These are phyloP conservation scores for Euphorbia schlechtendalii DNA, from an alignment of 441 rosid species.

Conservation along the genomic window DNA sequence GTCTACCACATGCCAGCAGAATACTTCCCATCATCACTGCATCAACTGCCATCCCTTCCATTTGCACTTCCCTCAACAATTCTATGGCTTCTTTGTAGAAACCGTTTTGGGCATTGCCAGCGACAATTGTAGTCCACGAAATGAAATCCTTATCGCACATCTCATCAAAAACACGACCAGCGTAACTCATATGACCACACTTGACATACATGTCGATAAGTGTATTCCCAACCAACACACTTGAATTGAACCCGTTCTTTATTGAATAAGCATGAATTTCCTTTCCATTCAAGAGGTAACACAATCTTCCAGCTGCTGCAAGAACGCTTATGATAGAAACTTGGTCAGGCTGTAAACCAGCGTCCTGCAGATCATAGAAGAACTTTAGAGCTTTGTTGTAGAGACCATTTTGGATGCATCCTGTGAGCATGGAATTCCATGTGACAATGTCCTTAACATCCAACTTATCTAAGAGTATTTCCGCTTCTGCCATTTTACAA, in stretches of 20 bases:
- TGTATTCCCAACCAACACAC: slow-evolving; percentile 61
- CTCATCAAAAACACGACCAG: slow-evolving; percentile 45
- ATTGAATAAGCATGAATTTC: slow-evolving; percentile 75
- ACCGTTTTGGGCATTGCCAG: slow-evolving; percentile 68
- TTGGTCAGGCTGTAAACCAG: slow-evolving; percentile 50
- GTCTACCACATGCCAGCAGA: slow-evolving; percentile 51
- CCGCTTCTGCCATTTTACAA: slow-evolving; percentile 42
- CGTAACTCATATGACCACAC: slow-evolving; percentile 46
- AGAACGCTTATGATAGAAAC: slow-evolving; percentile 48
- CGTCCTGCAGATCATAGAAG: slow-evolving; percentile 38
- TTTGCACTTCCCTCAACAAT: slow-evolving; percentile 43
- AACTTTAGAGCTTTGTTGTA: slow-evolving; percentile 43
- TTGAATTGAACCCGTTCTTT: slow-evolving; percentile 46
- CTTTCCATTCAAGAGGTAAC: slow-evolving; percentile 57
- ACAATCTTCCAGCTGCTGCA: slow-evolving; percentile 57
- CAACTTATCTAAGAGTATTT: slow-evolving; percentile 23
- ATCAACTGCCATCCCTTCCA: slow-evolving; percentile 40
- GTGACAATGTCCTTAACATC: slow-evolving; percentile 54
- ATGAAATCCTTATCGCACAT: slow-evolving; percentile 56
- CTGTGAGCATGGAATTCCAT: slow-evolving; percentile 70
- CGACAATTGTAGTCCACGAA: slow-evolving; percentile 75
- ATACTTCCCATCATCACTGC: slow-evolving; percentile 70
- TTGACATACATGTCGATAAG: slow-evolving; percentile 74
- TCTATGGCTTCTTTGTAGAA: slow-evolving; percentile 38
- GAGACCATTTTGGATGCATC: slow-evolving; percentile 57